Evolutionary conservation across 2,329 filamentous ascomycete species (phyloP), one percentile per base, ranked within the genome.

Genomic region (Aspergillus oerlinghausenensis): DNA sequence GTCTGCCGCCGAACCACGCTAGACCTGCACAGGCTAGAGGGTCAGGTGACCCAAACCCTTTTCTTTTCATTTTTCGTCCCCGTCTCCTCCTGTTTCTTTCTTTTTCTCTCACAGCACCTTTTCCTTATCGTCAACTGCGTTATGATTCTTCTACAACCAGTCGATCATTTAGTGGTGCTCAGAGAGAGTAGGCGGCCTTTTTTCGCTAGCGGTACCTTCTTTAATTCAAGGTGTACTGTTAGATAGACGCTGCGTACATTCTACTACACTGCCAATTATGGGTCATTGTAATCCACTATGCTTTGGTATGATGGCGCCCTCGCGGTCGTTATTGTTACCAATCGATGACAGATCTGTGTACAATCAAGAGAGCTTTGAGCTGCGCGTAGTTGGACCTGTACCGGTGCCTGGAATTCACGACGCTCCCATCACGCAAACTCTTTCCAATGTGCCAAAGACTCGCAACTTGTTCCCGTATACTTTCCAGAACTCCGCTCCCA

Each of bases 161-260:
- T 84, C 90, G 91, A 92, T 86, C 92, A 96, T 96, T 94, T 83
- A 85, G 77, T 77, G 79, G 86, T 94, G 92, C 90, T 90, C 74
- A 96, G 89, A 96, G 73, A 74, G 79, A 89, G 77, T 70, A 65
- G 78, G 87, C 88, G 90, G 88, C 88, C 88, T 89, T 90, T 90
- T 92, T 96, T 92, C 92, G 92, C 92, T 97, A 97, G 89, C 92
- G 85, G 89, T 88, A 88, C 89, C 90, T 92, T 89, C 84, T 78
- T 77, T 57, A 62, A 58, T 71, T 75, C 85, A 90, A 89, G 88
- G 89, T 82, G 84, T 87, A 86, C 88, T 83, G 91, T 93, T 96
- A 96, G 92, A 96, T 96, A 96, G 92, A 84, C 85, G 85, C 86
- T 91, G 90, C 88, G 82, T 75, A 96, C 90, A 96, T 68, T 58